Conservation (phyloP, 2,329 filamentous ascomycete species). For the Sordariomycetes sp. region DNA sequence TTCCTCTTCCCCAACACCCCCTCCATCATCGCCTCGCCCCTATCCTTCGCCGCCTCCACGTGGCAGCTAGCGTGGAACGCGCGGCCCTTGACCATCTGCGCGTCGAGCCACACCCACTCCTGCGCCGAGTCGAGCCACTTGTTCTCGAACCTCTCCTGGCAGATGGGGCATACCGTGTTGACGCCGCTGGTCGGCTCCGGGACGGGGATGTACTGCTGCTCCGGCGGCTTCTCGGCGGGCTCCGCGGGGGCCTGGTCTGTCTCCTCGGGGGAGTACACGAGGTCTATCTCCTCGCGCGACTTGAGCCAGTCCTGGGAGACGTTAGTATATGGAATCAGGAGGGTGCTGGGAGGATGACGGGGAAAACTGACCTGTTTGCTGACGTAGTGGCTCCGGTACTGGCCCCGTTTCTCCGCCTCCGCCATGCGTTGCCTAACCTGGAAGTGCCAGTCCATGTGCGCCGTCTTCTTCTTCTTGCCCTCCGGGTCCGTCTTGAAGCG, state of each 20-base stretch:
- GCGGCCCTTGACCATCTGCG: constrained; percentile 63
- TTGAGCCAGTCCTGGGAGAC: constrained; percentile 71
- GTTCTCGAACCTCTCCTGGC: constrained; percentile 88
- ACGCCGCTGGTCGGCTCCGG: constrained; percentile 66
- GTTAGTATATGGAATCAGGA: neutral
- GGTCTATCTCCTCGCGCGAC: constrained; percentile 69
- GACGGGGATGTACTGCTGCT: constrained; percentile 67
- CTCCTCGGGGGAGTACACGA: constrained; percentile 33
- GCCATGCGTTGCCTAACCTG: constrained; percentile 80
- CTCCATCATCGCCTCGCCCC: constrained; percentile 19
- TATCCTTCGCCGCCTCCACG: constrained; percentile 65
- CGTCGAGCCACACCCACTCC: constrained; percentile 96
- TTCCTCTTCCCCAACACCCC: constrained; percentile 8
- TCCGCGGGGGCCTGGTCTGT: constrained; percentile 22
- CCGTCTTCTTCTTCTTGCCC: constrained; percentile 75
- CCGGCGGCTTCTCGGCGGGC: constrained; percentile 33
- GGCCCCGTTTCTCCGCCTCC: constrained; percentile 74
- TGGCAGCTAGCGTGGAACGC: constrained; percentile 89
- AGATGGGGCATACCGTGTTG: constrained; percentile 81
- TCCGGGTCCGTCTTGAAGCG: constrained; percentile 70
- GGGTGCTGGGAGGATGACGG: neutral
- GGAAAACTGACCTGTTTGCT: constrained; percentile 61
- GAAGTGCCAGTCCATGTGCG: constrained; percentile 98
- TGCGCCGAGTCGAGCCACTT: constrained; percentile 88
- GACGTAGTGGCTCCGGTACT: constrained; percentile 91